phyloP scores from a whole-genome alignment of 345 rosid genomes.

The Lumnitzera littorea region DNA sequence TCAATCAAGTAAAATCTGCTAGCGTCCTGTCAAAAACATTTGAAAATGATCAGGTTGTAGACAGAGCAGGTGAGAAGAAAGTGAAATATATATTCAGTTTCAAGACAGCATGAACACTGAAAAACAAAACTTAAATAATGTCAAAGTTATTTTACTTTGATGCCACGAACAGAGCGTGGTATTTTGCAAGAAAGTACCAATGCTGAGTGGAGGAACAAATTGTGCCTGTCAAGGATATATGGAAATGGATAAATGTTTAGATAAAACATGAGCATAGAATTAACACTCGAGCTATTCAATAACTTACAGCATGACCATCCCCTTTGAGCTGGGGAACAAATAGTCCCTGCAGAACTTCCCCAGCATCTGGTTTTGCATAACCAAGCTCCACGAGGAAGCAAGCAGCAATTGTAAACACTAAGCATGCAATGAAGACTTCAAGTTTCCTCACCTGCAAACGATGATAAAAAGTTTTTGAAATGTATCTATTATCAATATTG shows the following conservation, averaged over 20 bases:
- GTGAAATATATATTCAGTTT: too few relatives aligned
- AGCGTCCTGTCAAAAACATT: slow-evolving; percentile 24
- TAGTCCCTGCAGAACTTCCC: slow-evolving; percentile 23
- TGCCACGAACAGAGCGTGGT: slow-evolving; percentile 1
- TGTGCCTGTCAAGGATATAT: slow-evolving; percentile 26
- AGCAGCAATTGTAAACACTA: slow-evolving; percentile 31
- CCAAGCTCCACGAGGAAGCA: slow-evolving; percentile 41
- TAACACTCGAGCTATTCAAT: background rate
- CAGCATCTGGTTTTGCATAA: slow-evolving; percentile 29
- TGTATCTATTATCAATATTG: too few relatives aligned
- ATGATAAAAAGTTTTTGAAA: too few relatives aligned
- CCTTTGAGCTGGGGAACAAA: slow-evolving; percentile 35
- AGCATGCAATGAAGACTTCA: slow-evolving; percentile 25
- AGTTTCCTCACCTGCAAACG: slow-evolving; percentile 15
- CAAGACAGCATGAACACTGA: too few relatives aligned
- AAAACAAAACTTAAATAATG: too few relatives aligned
- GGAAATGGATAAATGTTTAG: background rate
- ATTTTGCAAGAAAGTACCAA: slow-evolving; percentile 30
- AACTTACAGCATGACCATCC: slow-evolving; percentile 32
- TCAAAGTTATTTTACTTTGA: background rate
- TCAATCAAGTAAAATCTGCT: slow-evolving; percentile 47
- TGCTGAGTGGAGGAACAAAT: too few relatives aligned
- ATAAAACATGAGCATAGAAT: background rate
- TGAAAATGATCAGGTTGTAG: too few relatives aligned
- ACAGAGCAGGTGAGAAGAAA: too few relatives aligned